Evolutionary conservation across 139 green algal species (phyloP).

Genomic region (Chlamydomonas sp.): DNA sequence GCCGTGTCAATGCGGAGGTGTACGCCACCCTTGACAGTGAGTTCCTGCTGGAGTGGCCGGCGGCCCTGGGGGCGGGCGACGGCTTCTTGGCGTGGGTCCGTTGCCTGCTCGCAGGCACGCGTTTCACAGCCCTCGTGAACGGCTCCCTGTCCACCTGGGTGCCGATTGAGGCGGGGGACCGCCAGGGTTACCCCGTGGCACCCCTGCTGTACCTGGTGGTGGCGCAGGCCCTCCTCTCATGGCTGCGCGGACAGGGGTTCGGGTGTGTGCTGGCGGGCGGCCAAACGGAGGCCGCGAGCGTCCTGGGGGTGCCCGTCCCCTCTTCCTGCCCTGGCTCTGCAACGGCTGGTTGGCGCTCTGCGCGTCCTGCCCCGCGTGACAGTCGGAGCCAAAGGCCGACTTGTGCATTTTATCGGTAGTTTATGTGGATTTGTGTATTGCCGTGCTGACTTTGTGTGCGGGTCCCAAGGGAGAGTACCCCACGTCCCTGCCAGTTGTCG

Average conservation of each 20-base stretch:
- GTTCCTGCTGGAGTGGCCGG: conserved; percentile 29
- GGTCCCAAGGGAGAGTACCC: too few species aligned
- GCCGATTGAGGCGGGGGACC: conserved; percentile 22
- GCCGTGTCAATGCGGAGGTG: not conserved
- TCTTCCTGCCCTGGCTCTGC: too few species aligned
- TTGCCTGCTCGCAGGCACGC: conserved; percentile 15
- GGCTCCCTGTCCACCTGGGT: not conserved
- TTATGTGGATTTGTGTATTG: too few species aligned
- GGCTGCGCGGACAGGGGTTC: not conserved
- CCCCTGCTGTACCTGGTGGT: conserved; percentile 42
- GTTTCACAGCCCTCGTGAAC: conserved; percentile 4
- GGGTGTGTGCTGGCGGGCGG: too few species aligned
- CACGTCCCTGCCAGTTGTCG: too few species aligned
- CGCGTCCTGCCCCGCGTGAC: too few species aligned
- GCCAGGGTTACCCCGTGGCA: conserved; percentile 43
- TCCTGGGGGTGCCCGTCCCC: too few species aligned
- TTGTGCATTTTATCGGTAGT: too few species aligned
- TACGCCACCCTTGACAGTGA: conserved; percentile 38
- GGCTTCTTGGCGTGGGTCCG: conserved; percentile 36
- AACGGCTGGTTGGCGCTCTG: too few species aligned
- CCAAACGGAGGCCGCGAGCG: too few species aligned
- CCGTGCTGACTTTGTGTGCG: too few species aligned
- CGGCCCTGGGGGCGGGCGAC: conserved; percentile 16
- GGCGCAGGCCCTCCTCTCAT: conserved; percentile 26
- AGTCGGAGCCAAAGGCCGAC: too few species aligned